Base-by-base conservation (phyloP, 768 basidiomycete genomes). In the Trametes elegans region DNA sequence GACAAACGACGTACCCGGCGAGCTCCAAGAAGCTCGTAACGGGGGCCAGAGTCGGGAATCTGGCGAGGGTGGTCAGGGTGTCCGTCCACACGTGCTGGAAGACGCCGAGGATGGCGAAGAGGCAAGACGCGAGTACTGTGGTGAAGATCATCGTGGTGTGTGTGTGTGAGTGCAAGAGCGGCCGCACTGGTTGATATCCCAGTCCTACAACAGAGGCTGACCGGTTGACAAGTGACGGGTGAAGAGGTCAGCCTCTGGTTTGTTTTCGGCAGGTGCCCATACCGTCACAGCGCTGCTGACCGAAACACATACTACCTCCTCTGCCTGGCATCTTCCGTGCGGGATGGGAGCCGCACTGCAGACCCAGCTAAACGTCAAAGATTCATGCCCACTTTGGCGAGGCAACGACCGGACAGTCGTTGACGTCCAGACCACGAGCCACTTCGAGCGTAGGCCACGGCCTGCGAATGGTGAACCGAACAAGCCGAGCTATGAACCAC, bases 81-180 rank as follows among this genome's bases (percentile, higher is more conserved):
- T 42, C 41, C 23, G 27, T 26, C 41, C 23, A 42, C 23, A 16
- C 46, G 13, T 47, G 46, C 34, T 47, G 46, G 46, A 47, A 47
- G 46, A 47, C 32, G 26, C 46, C 46, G 7, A 47, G 21, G 46
- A 47, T 3, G 34, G 46, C 46, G 46, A 47, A n/a, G 34, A 47
- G 32, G 32, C 46, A 47, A n/a, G 46, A 24, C 3, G 26, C 46
- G 14, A 47, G 23, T 24, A 47, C 46, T 35, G 46, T 35, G 10
- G 46, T 47, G 46, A 47, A 26, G 19, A 47, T 47, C 46, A 47
- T 47, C 18, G 13, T 47, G 46, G 21, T 35, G 36, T 47, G 32
- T 24, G 14, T 19, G 11, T 13, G 36, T 24, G 46, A 47, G 32
- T 13, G 31, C 13, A 5, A 11, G 13, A 7, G 46, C 21, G 11